These are phyloP conservation scores for Laburnicola sp. DNA, from an alignment of 2,329 filamentous ascomycete genomes.

Conservation along the genomic window DNA sequence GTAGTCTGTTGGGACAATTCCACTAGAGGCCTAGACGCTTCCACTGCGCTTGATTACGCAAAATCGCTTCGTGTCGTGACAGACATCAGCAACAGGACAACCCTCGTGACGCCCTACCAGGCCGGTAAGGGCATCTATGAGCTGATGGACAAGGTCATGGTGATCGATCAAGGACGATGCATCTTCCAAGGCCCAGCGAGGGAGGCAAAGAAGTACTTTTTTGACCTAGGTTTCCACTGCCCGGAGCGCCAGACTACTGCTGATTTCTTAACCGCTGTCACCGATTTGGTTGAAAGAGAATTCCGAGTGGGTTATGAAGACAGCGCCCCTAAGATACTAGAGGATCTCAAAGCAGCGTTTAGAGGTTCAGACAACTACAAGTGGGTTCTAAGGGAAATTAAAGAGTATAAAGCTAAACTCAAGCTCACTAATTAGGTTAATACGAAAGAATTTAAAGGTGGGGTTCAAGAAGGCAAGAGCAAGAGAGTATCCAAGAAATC, in stretches of 20 bases:
- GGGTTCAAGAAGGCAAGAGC: constrained; percentile 68
- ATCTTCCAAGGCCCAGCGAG: constrained; percentile 66
- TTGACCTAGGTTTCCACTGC: constrained; percentile 65
- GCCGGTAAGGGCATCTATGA: constrained; percentile 71
- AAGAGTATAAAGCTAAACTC: constrained; percentile 61
- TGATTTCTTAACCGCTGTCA: constrained; percentile 76
- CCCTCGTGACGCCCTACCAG: constrained; percentile 72
- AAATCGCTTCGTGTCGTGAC: constrained; percentile 79
- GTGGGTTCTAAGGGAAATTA: constrained; percentile 63
- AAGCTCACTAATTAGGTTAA: constrained; percentile 61
- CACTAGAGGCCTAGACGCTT: constrained; percentile 77
- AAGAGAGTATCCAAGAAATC: constrained; percentile 67
- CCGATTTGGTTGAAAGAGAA: constrained; percentile 70
- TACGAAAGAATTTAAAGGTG: constrained; percentile 66
- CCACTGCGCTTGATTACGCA: constrained; percentile 76
- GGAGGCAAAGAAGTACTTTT: constrained; percentile 68
- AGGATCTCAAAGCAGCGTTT: constrained; percentile 71
- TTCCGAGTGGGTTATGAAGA: constrained; percentile 63
- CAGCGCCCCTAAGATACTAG: constrained; percentile 68
- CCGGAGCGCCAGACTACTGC: constrained; percentile 69
- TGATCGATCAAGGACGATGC: constrained; percentile 73
- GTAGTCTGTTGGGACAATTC: constrained; percentile 81
- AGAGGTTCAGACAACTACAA: constrained; percentile 64
- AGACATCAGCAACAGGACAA: constrained; percentile 71
- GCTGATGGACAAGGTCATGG: constrained; percentile 78